phyloP scores from a whole-genome alignment of 495 filamentous ascomycete species.

The Tuber indicum region DNA sequence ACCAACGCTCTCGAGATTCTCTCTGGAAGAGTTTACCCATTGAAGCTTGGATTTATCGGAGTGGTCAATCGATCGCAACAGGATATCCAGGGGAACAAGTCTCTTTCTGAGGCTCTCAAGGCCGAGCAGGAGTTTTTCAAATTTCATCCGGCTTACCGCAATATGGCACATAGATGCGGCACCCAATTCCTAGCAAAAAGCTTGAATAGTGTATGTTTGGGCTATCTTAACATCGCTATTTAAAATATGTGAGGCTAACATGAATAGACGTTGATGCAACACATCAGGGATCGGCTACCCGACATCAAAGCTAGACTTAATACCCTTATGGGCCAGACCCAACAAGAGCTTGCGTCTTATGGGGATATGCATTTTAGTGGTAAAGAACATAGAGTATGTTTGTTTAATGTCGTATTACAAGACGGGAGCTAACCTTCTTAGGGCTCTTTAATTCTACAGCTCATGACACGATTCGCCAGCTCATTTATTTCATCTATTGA shows the following conservation, averaged over 20 bases:
- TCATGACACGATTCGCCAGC: slow-evolving; percentile 97
- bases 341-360: slow-evolving; percentile 97
- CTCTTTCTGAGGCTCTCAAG: slow-evolving; percentile 79
- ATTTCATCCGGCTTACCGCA: slow-evolving; percentile 93
- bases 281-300: slow-evolving; percentile 90
- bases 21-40: slow-evolving; percentile 87
- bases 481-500: slow-evolving; percentile 99
- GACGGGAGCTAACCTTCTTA: slow-evolving; percentile 25
- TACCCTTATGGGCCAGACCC: slow-evolving; percentile 97
- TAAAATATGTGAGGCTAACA: slow-evolving; percentile 12
- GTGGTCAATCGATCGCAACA: slow-evolving; percentile 98
- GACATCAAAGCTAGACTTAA: slow-evolving; percentile 98
- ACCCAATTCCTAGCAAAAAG: slow-evolving; percentile 95
- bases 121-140: slow-evolving; percentile 93
- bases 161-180: slow-evolving; percentile 88
- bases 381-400: slow-evolving; percentile 69
- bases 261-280: slow-evolving; percentile 71
- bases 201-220: slow-evolving; percentile 57
- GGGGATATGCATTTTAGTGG: slow-evolving; percentile 97
- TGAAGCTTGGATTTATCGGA: slow-evolving; percentile 97
- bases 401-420: neutral
- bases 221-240: neutral
- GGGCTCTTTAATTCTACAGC: slow-evolving; percentile 86
- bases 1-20: slow-evolving; percentile 97
- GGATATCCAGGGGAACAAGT: slow-evolving; percentile 93